phyloP scores from a whole-genome alignment of 768 basidiomycete genomes.

The Psilocybe sp. region DNA sequence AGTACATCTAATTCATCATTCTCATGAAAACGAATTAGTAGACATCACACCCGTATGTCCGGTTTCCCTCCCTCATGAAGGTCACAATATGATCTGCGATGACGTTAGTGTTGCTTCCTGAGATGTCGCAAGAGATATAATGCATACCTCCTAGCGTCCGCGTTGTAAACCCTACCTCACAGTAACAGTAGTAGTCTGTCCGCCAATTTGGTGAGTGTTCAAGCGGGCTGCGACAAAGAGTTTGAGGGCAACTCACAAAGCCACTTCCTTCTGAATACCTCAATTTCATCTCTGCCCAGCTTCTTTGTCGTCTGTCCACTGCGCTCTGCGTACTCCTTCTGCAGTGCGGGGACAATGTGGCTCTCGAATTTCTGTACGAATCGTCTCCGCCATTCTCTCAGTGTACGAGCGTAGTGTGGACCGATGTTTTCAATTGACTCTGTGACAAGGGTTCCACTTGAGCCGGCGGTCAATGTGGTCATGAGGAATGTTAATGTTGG shows the following conservation, averaged over 20 bases:
- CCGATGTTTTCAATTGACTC: slow-evolving; percentile 72
- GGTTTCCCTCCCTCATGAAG: slow-evolving; percentile 62
- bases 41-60: slow-evolving; percentile 52
- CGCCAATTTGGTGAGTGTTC: slow-evolving; percentile 1
- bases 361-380: slow-evolving; percentile 59
- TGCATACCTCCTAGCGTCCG: slow-evolving; percentile 59
- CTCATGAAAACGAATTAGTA: slow-evolving; percentile 20
- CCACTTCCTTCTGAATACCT: slow-evolving; percentile 77
- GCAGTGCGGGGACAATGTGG: slow-evolving; percentile 57
- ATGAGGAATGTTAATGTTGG: slow-evolving; percentile 62
- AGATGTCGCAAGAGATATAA: neutral
- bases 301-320: slow-evolving; percentile 20
- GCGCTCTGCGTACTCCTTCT: slow-evolving; percentile 60
- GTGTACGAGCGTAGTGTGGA: slow-evolving; percentile 75
- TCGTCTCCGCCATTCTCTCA: slow-evolving; percentile 70
- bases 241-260: slow-evolving; percentile 44
- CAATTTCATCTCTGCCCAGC: slow-evolving; percentile 50
- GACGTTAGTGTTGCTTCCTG: neutral
- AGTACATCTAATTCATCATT: too few relatives aligned
- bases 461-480: slow-evolving; percentile 40
- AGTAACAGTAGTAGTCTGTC: slow-evolving; percentile 52
- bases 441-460: slow-evolving; percentile 53
- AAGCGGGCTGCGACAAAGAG: neutral
- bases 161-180: slow-evolving; percentile 71
- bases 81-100: slow-evolving; percentile 59